Evolutionary conservation across 257 asterid genomes (phyloP), one percentile per base, ranked within the genome.

Genomic region (Plantago elongata): DNA sequence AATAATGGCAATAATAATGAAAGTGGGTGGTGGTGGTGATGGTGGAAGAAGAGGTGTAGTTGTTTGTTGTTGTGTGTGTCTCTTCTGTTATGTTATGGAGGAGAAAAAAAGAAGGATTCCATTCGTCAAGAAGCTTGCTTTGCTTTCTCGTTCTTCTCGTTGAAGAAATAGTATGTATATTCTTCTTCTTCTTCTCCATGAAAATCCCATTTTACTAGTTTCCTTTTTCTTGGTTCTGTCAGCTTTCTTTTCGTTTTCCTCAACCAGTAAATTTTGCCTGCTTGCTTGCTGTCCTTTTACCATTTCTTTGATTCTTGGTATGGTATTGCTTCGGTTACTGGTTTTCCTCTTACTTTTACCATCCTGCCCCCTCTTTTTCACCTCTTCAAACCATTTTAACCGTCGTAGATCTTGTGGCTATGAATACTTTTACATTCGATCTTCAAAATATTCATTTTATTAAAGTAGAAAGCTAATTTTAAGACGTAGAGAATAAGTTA

Each of bases 11-110:
- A 76, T 72, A 73, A 81, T 78, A 74, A 78, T 73, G 80, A 76
- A 78, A 70, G 79, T 65, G 64, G 75, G 81, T 72, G 77, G 59
- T 54, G 73, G 74, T 72, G 81, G 78, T 66, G 77, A 80, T 71
- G 79, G 86, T 83, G 81, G 86, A 69, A 48, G 70, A 64, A 82
- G 65, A 62, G 77, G 66, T 57, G 82, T 75, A 66, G 90, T 71
- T 71, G 71, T 75, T 16, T 51, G 17, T 44, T 73, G 86, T 74
- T 73, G 79, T 68, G 76, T 77, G 60, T 82, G n/a, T n/a, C n/a
- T n/a, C n/a, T n/a, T n/a, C n/a, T n/a, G n/a, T n/a, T n/a, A n/a
- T n/a, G 84, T 75, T 78, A 80, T 73, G 79, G 70, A 67, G 70
- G n/a, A n/a, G n/a, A n/a, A n/a, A n/a, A 60, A 71, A 60, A 2